Evolutionary conservation across 768 basidiomycete genomes (phyloP), one percentile per base, ranked within the genome.

Genomic region (Boletus rex-veris): DNA sequence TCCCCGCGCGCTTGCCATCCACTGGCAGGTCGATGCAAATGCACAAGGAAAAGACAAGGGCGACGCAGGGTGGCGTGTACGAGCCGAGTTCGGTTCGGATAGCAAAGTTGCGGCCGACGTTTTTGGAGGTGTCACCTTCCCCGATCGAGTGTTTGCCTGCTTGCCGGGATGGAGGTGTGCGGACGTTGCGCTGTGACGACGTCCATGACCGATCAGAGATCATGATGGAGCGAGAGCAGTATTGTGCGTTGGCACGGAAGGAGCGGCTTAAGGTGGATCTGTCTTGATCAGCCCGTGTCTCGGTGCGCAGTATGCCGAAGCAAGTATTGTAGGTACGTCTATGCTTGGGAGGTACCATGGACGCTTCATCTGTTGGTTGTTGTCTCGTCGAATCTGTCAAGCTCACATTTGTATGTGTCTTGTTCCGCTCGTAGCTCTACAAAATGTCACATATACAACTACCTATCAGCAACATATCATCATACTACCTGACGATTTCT

Each of bases 71-170:
- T 7, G n/a, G 19, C 11, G 42, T 42, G 19, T 16, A 30, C 3
- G 37, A 45, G 11, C 50, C 50, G 18, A 46, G 28, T 30, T 44
- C 53, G 15, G 49, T 53, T 16, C 53, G 39, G 41, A 28, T 7
- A 28, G n/a, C 47, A 11, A 37, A 3, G 30, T 38, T 66, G 10
- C 51, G 36, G 11, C 63, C 65, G 28, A 62, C 65, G 21, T 48
- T 51, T 10, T 28, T 58, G 28, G 57, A 54, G 24, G 37, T 53
- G 41, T 46, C 62, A 1, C 64, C 67, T n/a, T 66, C 64, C 6
- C 62, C 58, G 1, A 59, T 61, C 31, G 62, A 63, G 3, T 6
- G 8, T 30, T 31, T 48, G 18, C 28, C 56, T 37, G 37, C 19
- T 44, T 8, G 26, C 26, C 19, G 10, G 21, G 30, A 4, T 28